phyloP scores from a whole-genome alignment of 108 stramenopile species.

The Parietichytrium sp. region DNA sequence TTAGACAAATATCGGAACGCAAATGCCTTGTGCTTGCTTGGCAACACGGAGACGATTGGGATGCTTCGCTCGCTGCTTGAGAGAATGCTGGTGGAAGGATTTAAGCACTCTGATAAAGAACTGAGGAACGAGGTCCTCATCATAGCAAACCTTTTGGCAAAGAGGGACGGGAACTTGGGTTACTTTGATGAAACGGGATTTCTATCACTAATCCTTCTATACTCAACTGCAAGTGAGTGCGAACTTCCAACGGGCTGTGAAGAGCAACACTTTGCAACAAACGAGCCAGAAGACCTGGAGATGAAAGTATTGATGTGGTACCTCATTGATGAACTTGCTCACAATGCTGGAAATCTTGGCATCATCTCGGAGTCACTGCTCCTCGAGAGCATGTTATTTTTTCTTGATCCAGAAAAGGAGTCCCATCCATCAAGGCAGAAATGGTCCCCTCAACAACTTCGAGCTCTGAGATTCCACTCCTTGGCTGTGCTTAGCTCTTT shows the following conservation, averaged over 20 bases:
- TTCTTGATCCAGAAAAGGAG: no score
- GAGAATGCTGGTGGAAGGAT: slow-evolving; percentile 3
- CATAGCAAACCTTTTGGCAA: neutral
- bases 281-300: neutral
- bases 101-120: neutral
- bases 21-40: neutral
- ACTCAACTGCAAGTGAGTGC: neutral
- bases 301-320: slow-evolving; percentile 3
- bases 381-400: no score
- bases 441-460: no score
- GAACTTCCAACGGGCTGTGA: slow-evolving; percentile 27
- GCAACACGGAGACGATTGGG: neutral
- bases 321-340: neutral
- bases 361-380: slow-evolving; percentile 17
- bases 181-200: neutral
- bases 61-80: slow-evolving; percentile 15
- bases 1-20: slow-evolving; percentile 26
- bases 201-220: slow-evolving; percentile 8
- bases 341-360: neutral
- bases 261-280: neutral
- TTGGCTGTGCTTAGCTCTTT: no score
- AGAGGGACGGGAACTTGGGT: neutral
- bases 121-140: slow-evolving; percentile 37
- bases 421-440: no score
- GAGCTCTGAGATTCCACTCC: no score